Percentiles rank a stretch among this genome's conserved stretches.
Conservation (phyloP, 495 filamentous ascomycete species). For the Pyrenopolyporus hunteri region DNA sequence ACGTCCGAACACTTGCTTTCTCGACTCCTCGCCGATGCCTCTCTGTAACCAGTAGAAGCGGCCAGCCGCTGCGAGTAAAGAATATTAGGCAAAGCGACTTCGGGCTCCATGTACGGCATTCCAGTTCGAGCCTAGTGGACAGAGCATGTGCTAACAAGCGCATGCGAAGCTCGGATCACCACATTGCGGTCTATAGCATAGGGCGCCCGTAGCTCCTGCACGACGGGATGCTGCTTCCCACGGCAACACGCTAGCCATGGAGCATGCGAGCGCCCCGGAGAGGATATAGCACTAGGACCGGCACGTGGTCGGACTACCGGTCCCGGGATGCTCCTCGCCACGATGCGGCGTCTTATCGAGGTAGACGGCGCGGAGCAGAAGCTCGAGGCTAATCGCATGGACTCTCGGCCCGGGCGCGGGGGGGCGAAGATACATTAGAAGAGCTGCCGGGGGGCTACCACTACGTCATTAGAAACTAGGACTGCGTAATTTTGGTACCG, state of each 20-base stretch:
- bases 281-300: neutral
- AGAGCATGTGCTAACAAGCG: constrained; percentile 17
- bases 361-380: too few relatives aligned
- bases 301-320: too few relatives aligned
- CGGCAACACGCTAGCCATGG: constrained; percentile 7
- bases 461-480: constrained; percentile 19
- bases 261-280: constrained; percentile 1
- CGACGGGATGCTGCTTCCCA: constrained; percentile 25
- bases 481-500: neutral
- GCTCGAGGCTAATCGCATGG: neutral
- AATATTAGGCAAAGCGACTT: constrained; percentile 5
- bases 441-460: constrained; percentile 14
- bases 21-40: neutral
- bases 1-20: constrained; percentile 5
- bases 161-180: constrained; percentile 17
- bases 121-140: too few relatives aligned
- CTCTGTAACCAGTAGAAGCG: neutral
- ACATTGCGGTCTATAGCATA: constrained; percentile 6
- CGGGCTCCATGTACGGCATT: too few relatives aligned
- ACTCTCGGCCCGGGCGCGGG: neutral
- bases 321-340: too few relatives aligned
- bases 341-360: too few relatives aligned
- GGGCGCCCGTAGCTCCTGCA: constrained; percentile 7
- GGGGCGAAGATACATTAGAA: constrained; percentile 1
- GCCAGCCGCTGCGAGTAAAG: neutral